Base-by-base conservation (phyloP, 2,329 filamentous ascomycete genomes). In the Monosporascus sp. region DNA sequence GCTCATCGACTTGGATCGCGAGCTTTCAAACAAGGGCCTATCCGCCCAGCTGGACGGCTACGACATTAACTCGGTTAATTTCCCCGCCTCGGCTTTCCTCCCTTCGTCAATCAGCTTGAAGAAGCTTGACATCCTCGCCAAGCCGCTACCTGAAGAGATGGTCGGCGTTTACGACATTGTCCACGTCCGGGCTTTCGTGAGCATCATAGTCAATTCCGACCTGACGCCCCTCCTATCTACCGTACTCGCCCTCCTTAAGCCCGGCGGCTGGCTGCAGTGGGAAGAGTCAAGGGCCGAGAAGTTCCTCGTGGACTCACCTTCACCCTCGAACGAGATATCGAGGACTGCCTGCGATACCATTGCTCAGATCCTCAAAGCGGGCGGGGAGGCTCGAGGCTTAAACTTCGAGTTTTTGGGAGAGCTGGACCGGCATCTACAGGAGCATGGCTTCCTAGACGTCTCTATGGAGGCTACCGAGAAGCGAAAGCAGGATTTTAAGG, bases 211-310 rank as follows among this genome's bases (percentile, higher is more conserved):
- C 15, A 56, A 60, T 28, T 46, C 40, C 5, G 48, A 61, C 14
- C 37, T 54, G 15, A 49, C 40, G 6, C 55, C 55, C 4, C 17
- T 61, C 0, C 54, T 65, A 2, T 57, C 55, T 5, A 45, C 47
- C 3, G 59, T 51, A 3, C 20, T 55, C 11, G 50, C 35, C 18
- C 37, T 64, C 3, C 49, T 65, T 15, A 65, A 65, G 48, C 62
- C 63, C 1, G 63, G 63, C 8, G 62, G 60, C 0, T 64, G 45
- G 20, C 7, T 65, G 3, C 63, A 65, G 37, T 65, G 60, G 63
- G 62, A 65, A 8, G 63, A 65, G 20, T 50, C 46, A 1, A 50
- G 55, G 2, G 55, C 37, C 1, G 55, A 61, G 6, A 47, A 5
- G n/a, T 59, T 54, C 43, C 15, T 57, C 7, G 44, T 62, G 15